phyloP scores from a whole-genome alignment of 1,139 yeast genomes.

The Yamadazyma mexicana region DNA sequence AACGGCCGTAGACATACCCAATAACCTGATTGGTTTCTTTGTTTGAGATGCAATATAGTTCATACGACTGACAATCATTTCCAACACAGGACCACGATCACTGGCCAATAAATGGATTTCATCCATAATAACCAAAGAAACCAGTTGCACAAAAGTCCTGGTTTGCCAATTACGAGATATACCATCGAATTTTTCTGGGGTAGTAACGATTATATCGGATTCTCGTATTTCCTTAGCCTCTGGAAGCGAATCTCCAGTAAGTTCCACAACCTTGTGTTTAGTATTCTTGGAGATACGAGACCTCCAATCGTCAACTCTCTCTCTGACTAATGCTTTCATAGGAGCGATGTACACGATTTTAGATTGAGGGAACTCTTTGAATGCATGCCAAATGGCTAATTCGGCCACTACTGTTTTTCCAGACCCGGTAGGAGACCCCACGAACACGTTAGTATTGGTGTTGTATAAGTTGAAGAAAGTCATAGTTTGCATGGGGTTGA shows the following conservation, averaged over 20 bases:
- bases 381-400: conserved; percentile 95
- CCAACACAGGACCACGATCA: conserved; percentile 97
- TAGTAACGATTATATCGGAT: conserved; percentile 91
- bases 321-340: conserved; percentile 96
- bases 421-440: conserved; percentile 98
- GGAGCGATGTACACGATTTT: conserved; percentile 97
- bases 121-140: conserved; percentile 94
- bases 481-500: conserved; percentile 99
- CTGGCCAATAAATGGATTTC: conserved; percentile 96
- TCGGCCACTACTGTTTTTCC: conserved; percentile 98
- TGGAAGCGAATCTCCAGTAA: conserved; percentile 96
- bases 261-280: conserved; percentile 74
- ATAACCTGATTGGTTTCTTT: conserved; percentile 68
- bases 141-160: conserved; percentile 85
- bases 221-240: conserved; percentile 82
- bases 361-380: conserved; percentile 73
- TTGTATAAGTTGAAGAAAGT: conserved; percentile 87
- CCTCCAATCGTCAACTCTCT: conserved; percentile 95
- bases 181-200: conserved; percentile 99
- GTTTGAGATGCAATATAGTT: conserved; percentile 83
- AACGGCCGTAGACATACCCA: conserved; percentile 97
- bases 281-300: conserved; percentile 64
- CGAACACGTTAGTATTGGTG: conserved; percentile 74
- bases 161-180: conserved; percentile 98
- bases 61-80: conserved; percentile 98